Conservation (phyloP, 768 basidiomycete species). For the Stropharia rugosoannulata region DNA sequence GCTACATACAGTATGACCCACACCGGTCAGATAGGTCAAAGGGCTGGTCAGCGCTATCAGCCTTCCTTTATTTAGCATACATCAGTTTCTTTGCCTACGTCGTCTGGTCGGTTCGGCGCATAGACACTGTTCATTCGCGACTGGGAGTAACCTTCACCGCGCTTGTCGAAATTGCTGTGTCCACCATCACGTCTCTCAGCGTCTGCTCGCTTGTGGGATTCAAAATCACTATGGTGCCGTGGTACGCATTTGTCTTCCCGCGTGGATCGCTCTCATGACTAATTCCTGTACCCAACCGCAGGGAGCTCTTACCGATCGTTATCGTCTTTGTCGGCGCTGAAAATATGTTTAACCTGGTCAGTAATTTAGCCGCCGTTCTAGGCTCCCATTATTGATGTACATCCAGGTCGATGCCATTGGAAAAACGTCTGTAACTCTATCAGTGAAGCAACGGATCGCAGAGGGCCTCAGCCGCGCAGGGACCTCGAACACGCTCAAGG, state of each 20-base stretch:
- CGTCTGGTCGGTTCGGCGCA: conserved; percentile 68
- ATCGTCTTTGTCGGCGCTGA: conserved; percentile 95
- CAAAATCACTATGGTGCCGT: conserved; percentile 86
- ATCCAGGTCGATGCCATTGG: conserved; percentile 79
- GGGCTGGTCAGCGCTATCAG: conserved; percentile 60
- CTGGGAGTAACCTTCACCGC: conserved; percentile 93
- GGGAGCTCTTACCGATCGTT: conserved; percentile 89
- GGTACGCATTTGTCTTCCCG: conserved; percentile 43
- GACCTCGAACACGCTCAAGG: conserved; percentile 89
- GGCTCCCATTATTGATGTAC: conserved; percentile 17
- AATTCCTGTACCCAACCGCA: conserved; percentile 23
- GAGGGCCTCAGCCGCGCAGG: conserved; percentile 88
- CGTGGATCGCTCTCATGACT: conserved; percentile 2
- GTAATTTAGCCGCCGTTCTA: conserved; percentile 20
- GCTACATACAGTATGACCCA: neutral
- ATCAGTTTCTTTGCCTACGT: conserved; percentile 74
- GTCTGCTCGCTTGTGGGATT: conserved; percentile 90
- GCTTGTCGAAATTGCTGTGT: conserved; percentile 86
- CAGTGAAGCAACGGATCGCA: conserved; percentile 91
- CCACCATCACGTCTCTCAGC: conserved; percentile 91
- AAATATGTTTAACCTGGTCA: conserved; percentile 94
- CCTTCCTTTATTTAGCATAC: conserved; percentile 77
- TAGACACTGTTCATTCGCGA: conserved; percentile 86
- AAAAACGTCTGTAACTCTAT: conserved; percentile 79
- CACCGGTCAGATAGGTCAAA: conserved; percentile 39